Base-by-base conservation (phyloP, 331 rosid species). In the Malus hybrid region DNA sequence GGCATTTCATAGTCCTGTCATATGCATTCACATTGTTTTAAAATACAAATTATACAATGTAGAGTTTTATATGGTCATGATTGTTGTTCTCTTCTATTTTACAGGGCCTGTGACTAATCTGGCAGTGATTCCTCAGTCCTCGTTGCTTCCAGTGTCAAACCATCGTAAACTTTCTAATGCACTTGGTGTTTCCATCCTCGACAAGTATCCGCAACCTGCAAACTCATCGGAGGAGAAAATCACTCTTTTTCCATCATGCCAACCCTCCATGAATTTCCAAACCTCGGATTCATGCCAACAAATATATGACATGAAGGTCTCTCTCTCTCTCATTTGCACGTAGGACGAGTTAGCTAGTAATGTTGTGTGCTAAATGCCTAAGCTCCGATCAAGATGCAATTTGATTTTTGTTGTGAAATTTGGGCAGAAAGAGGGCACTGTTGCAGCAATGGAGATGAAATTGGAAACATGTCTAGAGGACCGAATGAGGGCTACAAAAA, bases 71-170 rank as follows among this genome's bases (percentile, higher is more conserved):
- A 10, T 31, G 67, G 70, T 29, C 7, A 78, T 29, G 31, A 33
- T 69, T 71, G 50, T 9, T 50, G 33, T 24, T 80, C 76, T 79
- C 67, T 24, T 81, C 67, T 24, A 46, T 65, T 19, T 50, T 15
- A 20, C 89, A 90, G 96, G 93, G 77, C 75, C 76, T 76, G 84
- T 80, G 70, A 88, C 88, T 74, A 90, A 92, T 85, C 70, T 90
- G 71, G 82, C 65, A 33, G 86, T 88, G 44, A 76, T 90, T 76
- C 85, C 67, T 1, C 69, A 42, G 10, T 81, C 96, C 56, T 87
- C 85, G 0, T 36, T 78, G 27, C 48, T 68, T 70, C 27, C 86
- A 10, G 44, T 77, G 71, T 70, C 89, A 67, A 85, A 80, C 36
- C 76, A 56, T 7, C 79, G 46, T 64, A 84, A 79, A 84, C 76